A percentile compares a stretch with the other conserved stretches of the same genome.
Conservation (phyloP, 1,139 yeast species). For the Eremothecium cymbalariae region DNA sequence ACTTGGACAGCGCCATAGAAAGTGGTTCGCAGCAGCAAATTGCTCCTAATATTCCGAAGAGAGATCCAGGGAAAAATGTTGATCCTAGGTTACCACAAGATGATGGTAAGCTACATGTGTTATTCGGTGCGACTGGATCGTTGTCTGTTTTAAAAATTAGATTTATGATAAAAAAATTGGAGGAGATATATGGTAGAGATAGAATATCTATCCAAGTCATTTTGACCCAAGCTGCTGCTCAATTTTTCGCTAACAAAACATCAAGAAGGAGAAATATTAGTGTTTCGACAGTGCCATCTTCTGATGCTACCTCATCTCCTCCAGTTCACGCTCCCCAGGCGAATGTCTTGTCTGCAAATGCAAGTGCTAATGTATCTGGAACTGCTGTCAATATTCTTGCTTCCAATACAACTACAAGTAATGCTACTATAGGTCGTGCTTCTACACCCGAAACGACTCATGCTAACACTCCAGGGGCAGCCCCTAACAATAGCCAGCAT, state of each 20-base stretch:
- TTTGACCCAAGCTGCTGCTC: slow-evolving; percentile 74
- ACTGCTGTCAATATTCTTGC: background rate
- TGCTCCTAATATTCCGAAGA: slow-evolving; percentile 27
- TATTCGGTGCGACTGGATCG: slow-evolving; percentile 88
- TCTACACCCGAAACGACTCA: slow-evolving; percentile 1
- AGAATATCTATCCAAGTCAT: slow-evolving; percentile 73
- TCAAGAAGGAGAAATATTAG: slow-evolving; percentile 14
- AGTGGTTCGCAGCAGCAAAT: slow-evolving; percentile 7
- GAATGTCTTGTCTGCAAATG: background rate
- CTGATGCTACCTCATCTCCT: background rate
- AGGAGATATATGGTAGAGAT: slow-evolving; percentile 66
- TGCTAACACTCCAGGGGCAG: slow-evolving; percentile 1
- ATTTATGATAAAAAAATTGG: slow-evolving; percentile 63
- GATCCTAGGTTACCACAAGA: slow-evolving; percentile 83
- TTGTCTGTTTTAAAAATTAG: slow-evolving; percentile 70
- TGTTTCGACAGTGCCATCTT: slow-evolving; percentile 1
- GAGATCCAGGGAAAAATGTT: slow-evolving; percentile 47
- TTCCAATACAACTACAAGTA: slow-evolving; percentile 4
- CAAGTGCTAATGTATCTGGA: background rate
- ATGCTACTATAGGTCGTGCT: background rate
- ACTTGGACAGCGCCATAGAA: slow-evolving; percentile 4
- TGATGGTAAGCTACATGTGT: slow-evolving; percentile 81
- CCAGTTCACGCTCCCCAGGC: background rate
- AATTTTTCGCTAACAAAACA: slow-evolving; percentile 50
- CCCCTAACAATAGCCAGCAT: background rate